Percentiles rank a stretch among this genome's conserved stretches.
Evolutionary conservation across 2,329 filamentous ascomycete genomes (phyloP).

Genomic region (Cucurbitaria berberidis): DNA sequence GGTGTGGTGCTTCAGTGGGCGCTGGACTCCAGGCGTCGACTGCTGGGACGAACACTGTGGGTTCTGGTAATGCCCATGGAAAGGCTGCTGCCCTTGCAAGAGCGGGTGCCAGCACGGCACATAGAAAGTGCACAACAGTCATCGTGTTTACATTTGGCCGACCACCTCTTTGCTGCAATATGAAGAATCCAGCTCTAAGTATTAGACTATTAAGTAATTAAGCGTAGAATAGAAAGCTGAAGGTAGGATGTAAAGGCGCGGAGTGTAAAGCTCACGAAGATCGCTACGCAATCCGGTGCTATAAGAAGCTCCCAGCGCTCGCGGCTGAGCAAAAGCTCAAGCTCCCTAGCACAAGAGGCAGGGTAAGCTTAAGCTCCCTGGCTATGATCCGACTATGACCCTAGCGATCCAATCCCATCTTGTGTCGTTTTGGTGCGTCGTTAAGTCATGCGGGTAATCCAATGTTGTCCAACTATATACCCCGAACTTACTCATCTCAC

Average conservation of each 20-base stretch:
- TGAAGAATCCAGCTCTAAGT: background rate
- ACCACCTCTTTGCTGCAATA: background rate
- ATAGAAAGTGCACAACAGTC: constrained; percentile 31
- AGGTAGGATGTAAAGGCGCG: background rate
- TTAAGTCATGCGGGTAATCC: constrained; percentile 21
- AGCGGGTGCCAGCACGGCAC: constrained; percentile 37
- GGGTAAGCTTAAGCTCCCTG: constrained; percentile 25
- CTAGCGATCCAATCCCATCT: constrained; percentile 27
- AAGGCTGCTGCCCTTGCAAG: constrained; percentile 34
- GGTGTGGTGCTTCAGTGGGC: constrained; percentile 34
- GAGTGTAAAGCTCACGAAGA: constrained; percentile 9
- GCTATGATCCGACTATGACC: constrained; percentile 19
- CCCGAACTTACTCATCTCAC: background rate
- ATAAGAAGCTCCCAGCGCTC: constrained; percentile 11
- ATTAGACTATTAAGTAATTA: background rate
- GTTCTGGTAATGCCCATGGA: constrained; percentile 34
- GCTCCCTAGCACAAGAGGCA: constrained; percentile 18
- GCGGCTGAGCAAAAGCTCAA: constrained; percentile 22
- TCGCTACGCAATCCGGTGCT: constrained; percentile 18
- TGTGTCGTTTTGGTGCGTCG: constrained; percentile 13
- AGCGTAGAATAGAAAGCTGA: background rate
- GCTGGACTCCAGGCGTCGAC: constrained; percentile 40
- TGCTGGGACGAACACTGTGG: constrained; percentile 31
- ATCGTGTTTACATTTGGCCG: constrained; percentile 27
- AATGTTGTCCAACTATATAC: constrained; percentile 11